phyloP scores from a whole-genome alignment of 345 rosid species.

The Cardamine chenopodiifolia region DNA sequence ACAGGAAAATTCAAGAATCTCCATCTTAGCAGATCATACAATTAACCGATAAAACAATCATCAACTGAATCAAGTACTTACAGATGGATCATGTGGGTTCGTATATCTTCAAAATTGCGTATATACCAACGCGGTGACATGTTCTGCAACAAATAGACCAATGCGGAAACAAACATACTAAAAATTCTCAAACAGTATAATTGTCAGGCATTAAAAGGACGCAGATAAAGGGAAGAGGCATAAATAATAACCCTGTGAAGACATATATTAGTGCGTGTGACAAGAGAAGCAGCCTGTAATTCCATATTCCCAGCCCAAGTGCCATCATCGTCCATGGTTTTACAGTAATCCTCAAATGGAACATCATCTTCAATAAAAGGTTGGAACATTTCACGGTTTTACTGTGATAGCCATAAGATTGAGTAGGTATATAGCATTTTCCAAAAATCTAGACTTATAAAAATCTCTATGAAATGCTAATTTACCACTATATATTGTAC shows the following conservation, averaged over 20 bases:
- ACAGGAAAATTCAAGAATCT: background rate
- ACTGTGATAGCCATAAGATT: constrained; percentile 46
- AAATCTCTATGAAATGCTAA: constrained; percentile 4
- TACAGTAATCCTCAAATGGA: constrained; percentile 85
- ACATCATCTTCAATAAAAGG: constrained; percentile 94
- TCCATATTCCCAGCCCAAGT: constrained; percentile 99
- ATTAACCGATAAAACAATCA: background rate
- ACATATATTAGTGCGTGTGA: constrained; percentile 76
- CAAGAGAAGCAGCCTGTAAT: constrained; percentile 93
- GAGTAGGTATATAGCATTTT: background rate
- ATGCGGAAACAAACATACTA: background rate
- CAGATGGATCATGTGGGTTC: constrained; percentile 85
- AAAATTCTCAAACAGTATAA: too few species aligned
- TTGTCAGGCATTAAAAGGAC: background rate
- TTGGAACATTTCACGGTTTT: constrained; percentile 72
- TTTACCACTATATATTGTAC: constrained; percentile 73
- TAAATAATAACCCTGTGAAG: constrained; percentile 67
- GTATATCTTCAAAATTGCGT: constrained; percentile 63
- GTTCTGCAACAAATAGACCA: constrained; percentile 44
- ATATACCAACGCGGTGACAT: constrained; percentile 95
- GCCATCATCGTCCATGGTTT: constrained; percentile 81
- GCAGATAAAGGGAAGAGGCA: background rate
- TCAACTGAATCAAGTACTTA: constrained; percentile 46
- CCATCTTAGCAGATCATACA: background rate
- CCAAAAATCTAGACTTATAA: background rate